Evolutionary conservation across 2,329 filamentous ascomycete genomes (phyloP).

Genomic region (Hymenoscyphus occultus): DNA sequence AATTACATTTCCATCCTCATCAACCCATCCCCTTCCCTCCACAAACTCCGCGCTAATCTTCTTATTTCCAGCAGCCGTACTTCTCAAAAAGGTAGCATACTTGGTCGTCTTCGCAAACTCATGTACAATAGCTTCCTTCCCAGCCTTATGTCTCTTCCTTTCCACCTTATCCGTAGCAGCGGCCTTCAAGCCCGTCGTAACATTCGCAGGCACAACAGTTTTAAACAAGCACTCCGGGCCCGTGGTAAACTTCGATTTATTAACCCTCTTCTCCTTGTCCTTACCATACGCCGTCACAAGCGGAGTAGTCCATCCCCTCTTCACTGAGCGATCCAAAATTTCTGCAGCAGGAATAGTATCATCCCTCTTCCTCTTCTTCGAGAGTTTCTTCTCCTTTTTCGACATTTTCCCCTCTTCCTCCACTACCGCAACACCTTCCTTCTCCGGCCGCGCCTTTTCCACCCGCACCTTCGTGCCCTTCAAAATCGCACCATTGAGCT

Average conservation of each 20-base stretch:
- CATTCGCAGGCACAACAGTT: constrained; percentile 66
- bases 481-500: constrained; percentile 80
- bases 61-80: constrained; percentile 42
- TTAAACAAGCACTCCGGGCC: constrained; percentile 82
- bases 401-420: constrained; percentile 38
- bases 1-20: constrained; percentile 72
- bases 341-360: constrained; percentile 64
- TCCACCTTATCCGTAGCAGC: constrained; percentile 42
- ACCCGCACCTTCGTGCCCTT: constrained; percentile 83
- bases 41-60: constrained; percentile 64
- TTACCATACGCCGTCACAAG: constrained; percentile 47
- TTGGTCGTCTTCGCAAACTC: constrained; percentile 86
- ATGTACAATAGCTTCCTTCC: constrained; percentile 68
- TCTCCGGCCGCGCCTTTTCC: constrained; percentile 71
- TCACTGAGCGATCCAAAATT: constrained; percentile 51
- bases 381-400: constrained; percentile 42
- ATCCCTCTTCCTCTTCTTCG: constrained; percentile 49
- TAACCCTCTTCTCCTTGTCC: constrained; percentile 52
- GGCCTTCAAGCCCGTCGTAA: constrained; percentile 39
- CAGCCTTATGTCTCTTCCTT: constrained; percentile 59
- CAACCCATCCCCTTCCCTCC: constrained; percentile 85
- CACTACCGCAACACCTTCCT: constrained; percentile 34
- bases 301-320: constrained; percentile 47
- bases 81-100: constrained; percentile 77
- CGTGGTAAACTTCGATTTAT: constrained; percentile 76